Conservation (phyloP, 2,329 filamentous ascomycete genomes). For the Calonectria ilicicola region DNA sequence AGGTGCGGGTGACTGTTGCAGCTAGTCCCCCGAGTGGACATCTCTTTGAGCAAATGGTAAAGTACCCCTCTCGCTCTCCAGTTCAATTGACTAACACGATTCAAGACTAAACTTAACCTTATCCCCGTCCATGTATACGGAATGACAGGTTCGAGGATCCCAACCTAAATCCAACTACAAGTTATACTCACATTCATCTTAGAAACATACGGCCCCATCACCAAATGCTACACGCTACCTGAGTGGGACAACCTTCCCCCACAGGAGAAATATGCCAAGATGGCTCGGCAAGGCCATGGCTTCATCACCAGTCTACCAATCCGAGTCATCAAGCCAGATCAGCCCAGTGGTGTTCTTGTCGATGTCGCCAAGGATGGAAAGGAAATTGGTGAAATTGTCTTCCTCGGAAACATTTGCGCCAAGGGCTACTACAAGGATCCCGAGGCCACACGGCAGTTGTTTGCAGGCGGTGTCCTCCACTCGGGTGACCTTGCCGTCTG, state of each 20-base stretch:
- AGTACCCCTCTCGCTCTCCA: background rate
- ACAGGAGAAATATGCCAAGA: slow-evolving; percentile 85
- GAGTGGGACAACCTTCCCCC: slow-evolving; percentile 81
- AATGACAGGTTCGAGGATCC: slow-evolving; percentile 59
- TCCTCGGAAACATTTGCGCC: slow-evolving; percentile 90
- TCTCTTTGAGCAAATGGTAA: slow-evolving; percentile 92
- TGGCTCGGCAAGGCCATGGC: slow-evolving; percentile 95
- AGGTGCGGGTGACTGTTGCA: slow-evolving; percentile 90
- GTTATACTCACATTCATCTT: background rate
- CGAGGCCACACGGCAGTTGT: slow-evolving; percentile 87
- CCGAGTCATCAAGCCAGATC: slow-evolving; percentile 84
- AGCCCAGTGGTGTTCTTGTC: slow-evolving; percentile 67
- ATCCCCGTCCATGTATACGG: slow-evolving; percentile 95
- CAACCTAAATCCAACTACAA: background rate
- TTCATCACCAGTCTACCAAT: slow-evolving; percentile 86
- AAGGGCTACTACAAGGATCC: slow-evolving; percentile 93
- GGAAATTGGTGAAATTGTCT: slow-evolving; percentile 75
- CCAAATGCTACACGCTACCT: slow-evolving; percentile 90
- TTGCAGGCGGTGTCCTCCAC: slow-evolving; percentile 87
- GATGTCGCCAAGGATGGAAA: slow-evolving; percentile 62
- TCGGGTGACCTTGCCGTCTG: slow-evolving; percentile 94
- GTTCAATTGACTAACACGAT: slow-evolving; percentile 14
- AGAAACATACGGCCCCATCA: slow-evolving; percentile 95
- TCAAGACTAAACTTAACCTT: slow-evolving; percentile 75
- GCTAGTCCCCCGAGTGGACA: slow-evolving; percentile 90